Base-by-base conservation (phyloP, 352 stramenopile species). In the Phytophthora megakarya region DNA sequence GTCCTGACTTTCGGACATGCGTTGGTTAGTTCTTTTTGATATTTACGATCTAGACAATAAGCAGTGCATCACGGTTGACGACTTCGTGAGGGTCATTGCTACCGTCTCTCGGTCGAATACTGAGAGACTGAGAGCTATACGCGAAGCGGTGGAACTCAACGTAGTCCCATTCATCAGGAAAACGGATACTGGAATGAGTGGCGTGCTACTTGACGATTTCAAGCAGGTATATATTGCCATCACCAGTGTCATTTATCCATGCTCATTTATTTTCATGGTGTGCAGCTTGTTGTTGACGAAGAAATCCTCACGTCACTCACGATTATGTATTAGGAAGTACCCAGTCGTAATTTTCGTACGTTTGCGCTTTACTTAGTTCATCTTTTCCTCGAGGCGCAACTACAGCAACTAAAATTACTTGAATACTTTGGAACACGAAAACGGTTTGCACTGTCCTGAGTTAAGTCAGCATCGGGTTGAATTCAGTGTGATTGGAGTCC, bases 31-130 rank as follows among this genome's bases (percentile, higher is more conserved):
- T 12, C 25, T 86, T 1, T 86, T 84, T 37, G 62, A 73, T 21
- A 23, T 81, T 3, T 84, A 80, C 35, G 77, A 86, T 15, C 39
- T 39, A 16, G 70, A 79, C 8, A 33, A 8, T 3, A 76, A 80
- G 13, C 74, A 74, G 10, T 50, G 13, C 4, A 62, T 73, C 38
- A 72, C 61, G 0, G 40, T 76, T 3, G 56, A 74, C 18, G 66
- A 86, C 39, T 71, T 81, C 43, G n/a, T 79, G 21, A 16, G 40
- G 0, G 53, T 72, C 11, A 63, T 80, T 5, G 37, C 48, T 1
- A 57, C 37, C 25, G 61, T 76, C 5, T 48, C 72, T 7, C 21
- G 38, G 0, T 43, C 46, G 6, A 58, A 65, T 15, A 9, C 43
- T 5, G 18, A 22, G 2, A 45, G 22, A 26, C 16, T 28, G 0